Evolutionary conservation across 192 early-diverging fungal species (phyloP).

Genomic region (Umbelopsis sp.): DNA sequence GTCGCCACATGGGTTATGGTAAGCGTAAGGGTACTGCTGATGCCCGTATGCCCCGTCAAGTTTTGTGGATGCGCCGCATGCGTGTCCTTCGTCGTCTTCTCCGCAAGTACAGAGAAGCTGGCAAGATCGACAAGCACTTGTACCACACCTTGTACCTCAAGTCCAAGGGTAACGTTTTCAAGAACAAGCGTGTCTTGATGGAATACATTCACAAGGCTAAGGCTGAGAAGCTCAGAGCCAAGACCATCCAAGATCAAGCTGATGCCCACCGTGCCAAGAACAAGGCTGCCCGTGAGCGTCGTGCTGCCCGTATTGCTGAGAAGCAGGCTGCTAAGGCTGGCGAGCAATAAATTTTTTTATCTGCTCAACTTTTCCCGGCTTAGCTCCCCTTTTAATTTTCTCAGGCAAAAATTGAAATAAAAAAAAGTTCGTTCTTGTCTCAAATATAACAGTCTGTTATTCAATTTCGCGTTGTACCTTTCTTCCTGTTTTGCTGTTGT

Average conservation of each 20-base stretch:
- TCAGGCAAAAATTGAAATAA: conserved; percentile 4
- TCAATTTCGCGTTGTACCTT: not conserved
- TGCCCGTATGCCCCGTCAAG: conserved; percentile 92
- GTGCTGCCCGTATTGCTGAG: conserved; percentile 79
- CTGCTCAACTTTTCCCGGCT: not conserved
- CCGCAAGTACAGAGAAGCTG: conserved; percentile 95
- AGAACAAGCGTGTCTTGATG: conserved; percentile 99
- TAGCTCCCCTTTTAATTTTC: not conserved
- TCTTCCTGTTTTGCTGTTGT: not conserved
- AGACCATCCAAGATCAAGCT: conserved; percentile 92
- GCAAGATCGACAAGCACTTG: conserved; percentile 97
- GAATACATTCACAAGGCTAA: conserved; percentile 99
- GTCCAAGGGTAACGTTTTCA: conserved; percentile 99
- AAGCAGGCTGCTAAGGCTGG: conserved; percentile 54
- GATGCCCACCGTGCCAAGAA: conserved; percentile 95
- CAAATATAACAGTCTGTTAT: not conserved
- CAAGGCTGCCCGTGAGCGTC: conserved; percentile 93
- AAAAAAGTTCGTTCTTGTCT: not conserved
- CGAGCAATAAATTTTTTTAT: conserved; percentile 13
- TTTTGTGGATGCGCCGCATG: conserved; percentile 98
- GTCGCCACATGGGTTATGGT: conserved; percentile 94
- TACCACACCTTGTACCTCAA: conserved; percentile 97
- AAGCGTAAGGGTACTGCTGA: conserved; percentile 93
- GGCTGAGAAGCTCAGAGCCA: conserved; percentile 93
- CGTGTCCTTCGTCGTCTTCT: conserved; percentile 93